Evolutionary conservation across 805 yeast genomes (phyloP).

Genomic region (Cyberlindnera mississippiensis): DNA sequence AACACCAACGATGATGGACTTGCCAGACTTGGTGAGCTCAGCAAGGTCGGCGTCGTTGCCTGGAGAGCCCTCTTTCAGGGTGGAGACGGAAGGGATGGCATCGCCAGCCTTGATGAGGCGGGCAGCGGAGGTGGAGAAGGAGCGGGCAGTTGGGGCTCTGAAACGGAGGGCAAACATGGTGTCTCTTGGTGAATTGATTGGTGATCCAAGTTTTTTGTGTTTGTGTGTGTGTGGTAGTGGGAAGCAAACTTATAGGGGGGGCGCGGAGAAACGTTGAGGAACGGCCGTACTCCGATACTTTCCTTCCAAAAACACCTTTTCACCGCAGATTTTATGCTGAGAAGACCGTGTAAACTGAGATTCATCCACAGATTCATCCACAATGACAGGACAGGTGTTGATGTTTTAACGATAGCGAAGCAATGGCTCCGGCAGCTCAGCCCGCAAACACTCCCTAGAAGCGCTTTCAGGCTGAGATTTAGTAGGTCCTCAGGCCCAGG

Average conservation of each 20-base stretch:
- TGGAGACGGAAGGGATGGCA: constrained; percentile 51
- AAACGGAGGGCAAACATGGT: constrained; percentile 12
- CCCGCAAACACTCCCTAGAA: constrained; percentile 38
- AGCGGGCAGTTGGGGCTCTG: constrained; percentile 22
- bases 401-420: constrained; percentile 30
- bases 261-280: too few relatives aligned
- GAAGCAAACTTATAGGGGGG: background rate
- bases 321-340: background rate
- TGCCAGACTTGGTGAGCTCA: constrained; percentile 42
- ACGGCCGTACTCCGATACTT: too few relatives aligned
- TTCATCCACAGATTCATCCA: background rate
- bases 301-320: too few relatives aligned
- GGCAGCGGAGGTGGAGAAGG: constrained; percentile 26
- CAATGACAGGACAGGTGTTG: too few relatives aligned
- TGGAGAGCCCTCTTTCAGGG: constrained; percentile 58
- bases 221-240: background rate
- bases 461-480: constrained; percentile 41
- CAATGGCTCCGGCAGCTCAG: constrained; percentile 39
- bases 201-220: too few relatives aligned
- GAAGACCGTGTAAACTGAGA: background rate
- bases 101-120: constrained; percentile 51
- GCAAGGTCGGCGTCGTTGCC: constrained; percentile 58
- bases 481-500: constrained; percentile 80
- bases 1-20: constrained; percentile 52
- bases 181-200: too few relatives aligned